Evolutionary conservation across 202 grass and related monocot genomes (phyloP).

Genomic region (Panicum virgatum): DNA sequence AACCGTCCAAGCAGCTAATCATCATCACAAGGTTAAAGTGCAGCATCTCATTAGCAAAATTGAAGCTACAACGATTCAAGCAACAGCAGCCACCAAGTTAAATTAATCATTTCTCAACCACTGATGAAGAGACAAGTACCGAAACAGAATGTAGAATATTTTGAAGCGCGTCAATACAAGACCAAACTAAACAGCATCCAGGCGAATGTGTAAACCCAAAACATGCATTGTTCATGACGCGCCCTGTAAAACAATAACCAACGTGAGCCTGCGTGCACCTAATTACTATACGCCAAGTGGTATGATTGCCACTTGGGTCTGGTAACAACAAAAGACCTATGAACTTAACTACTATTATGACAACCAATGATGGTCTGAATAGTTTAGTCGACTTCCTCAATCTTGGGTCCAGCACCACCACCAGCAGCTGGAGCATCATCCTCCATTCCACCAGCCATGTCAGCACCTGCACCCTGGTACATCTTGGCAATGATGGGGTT

Average conservation of each 20-base stretch:
- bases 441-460: slow-evolving; percentile 70
- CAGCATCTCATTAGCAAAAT: neutral
- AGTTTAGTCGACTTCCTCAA: slow-evolving; percentile 68
- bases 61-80: neutral
- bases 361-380: neutral
- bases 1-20: neutral
- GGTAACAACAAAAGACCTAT: slow-evolving; percentile 34
- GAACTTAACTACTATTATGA: neutral
- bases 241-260: slow-evolving; percentile 17
- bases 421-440: slow-evolving; percentile 48
- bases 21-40: neutral
- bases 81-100: neutral
- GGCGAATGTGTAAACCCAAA: slow-evolving; percentile 1
- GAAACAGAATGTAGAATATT: neutral
- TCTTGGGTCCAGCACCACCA: slow-evolving; percentile 61
- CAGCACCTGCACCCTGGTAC: slow-evolving; percentile 63
- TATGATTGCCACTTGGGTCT: slow-evolving; percentile 44
- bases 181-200: neutral
- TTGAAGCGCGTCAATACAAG: neutral
- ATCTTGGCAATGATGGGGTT: slow-evolving; percentile 77
- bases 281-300: slow-evolving; percentile 30
- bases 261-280: neutral
- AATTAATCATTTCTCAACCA: too few relatives aligned
- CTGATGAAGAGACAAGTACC: neutral
- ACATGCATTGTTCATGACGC: neutral